These are phyloP conservation scores for Fusarium nodosum DNA, from an alignment of 2,329 filamentous ascomycete species.

Conservation along the genomic window DNA sequence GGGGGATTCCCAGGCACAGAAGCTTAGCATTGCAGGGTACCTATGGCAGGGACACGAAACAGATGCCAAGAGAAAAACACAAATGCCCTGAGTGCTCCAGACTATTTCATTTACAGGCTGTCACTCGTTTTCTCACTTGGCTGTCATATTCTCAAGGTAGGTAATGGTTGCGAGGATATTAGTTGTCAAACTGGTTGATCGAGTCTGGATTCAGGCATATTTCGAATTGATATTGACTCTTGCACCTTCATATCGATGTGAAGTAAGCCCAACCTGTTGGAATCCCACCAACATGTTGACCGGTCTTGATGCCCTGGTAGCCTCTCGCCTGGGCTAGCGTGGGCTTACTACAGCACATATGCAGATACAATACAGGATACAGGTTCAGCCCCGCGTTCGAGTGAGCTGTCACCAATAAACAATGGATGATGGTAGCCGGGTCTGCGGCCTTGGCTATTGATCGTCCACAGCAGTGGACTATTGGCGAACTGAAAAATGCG, in stretches of 20 bases:
- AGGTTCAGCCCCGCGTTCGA: slow-evolving; percentile 16
- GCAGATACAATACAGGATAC: slow-evolving; percentile 2
- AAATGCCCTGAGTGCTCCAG: background rate
- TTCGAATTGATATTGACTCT: background rate
- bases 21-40: background rate
- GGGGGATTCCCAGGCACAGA: slow-evolving; percentile 22
- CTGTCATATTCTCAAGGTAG: background rate
- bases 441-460: slow-evolving; percentile 1
- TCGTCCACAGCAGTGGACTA: background rate
- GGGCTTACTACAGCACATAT: slow-evolving; percentile 12
- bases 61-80: background rate
- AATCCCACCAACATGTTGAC: slow-evolving; percentile 10
- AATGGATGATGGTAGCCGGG: background rate
- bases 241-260: background rate
- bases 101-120: background rate
- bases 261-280: slow-evolving; percentile 6
- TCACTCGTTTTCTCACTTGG: background rate
- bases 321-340: background rate
- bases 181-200: background rate
- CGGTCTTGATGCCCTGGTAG: slow-evolving; percentile 15
- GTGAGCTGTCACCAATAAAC: slow-evolving; percentile 1
- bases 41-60: background rate
- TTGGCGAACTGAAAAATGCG: background rate
- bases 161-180: background rate
- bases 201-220: background rate